Percentiles rank a stretch among this genome's conserved stretches.
These are phyloP conservation scores for Phaeodactylum tricornutum DNA, from an alignment of 108 stramenopile genomes.

Conservation along the genomic window DNA sequence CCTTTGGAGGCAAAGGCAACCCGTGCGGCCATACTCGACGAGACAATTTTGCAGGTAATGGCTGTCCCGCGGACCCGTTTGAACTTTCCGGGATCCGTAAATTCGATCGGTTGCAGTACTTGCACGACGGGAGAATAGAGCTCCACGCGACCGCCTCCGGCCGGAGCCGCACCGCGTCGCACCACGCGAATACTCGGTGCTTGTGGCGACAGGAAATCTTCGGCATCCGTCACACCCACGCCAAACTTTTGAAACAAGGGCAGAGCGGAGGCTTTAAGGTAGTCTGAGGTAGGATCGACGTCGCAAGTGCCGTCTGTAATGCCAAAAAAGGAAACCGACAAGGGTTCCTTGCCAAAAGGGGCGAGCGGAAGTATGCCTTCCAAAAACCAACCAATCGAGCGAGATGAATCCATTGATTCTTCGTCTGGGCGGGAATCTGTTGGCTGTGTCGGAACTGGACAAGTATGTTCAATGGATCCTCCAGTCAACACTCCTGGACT, in stretches of 20 bases:
- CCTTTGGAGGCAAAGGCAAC: conserved; percentile 92
- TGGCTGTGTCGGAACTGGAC: conserved; percentile 30
- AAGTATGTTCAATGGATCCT: conserved; percentile 82
- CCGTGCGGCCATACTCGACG: conserved; percentile 83
- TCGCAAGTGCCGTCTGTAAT: conserved; percentile 64
- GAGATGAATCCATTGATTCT: background rate
- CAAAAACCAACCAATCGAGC: conserved; percentile 93
- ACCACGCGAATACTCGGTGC: conserved; percentile 39
- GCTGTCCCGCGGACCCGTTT: conserved; percentile 95
- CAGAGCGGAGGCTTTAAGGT: conserved; percentile 56
- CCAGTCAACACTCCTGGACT: conserved; percentile 89
- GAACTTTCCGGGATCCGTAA: conserved; percentile 85
- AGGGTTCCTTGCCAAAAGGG: conserved; percentile 86
- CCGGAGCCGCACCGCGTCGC: conserved; percentile 72
- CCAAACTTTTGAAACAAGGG: conserved; percentile 86
- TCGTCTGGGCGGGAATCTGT: background rate
- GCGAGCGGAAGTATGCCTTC: conserved; percentile 94
- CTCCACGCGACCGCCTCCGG: conserved; percentile 75
- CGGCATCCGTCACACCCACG: conserved; percentile 57
- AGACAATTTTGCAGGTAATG: conserved; percentile 80
- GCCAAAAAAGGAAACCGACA: conserved; percentile 70
- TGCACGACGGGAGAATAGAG: conserved; percentile 87
- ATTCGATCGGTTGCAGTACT: conserved; percentile 66
- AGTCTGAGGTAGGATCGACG: conserved; percentile 80
- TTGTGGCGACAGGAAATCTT: conserved; percentile 13